Base-by-base conservation (phyloP, 2,329 filamentous ascomycete species). In the Ceratocystis papillata region DNA sequence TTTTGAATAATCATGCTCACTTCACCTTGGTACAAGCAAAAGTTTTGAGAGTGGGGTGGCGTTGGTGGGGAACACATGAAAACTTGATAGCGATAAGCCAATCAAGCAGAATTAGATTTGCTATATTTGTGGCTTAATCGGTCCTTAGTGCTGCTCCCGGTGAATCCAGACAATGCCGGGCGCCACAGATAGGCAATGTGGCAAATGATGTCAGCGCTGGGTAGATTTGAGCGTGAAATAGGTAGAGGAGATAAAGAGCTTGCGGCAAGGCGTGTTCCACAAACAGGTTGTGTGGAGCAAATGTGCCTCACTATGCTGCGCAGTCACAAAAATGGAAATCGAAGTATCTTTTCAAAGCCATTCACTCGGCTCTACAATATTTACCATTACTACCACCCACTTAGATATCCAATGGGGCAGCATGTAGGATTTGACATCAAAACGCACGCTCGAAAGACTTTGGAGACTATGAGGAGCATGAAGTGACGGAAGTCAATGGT, bases 21-120 rank as follows among this genome's bases (percentile, higher is more conserved):
- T 64, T 64, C 37, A 15, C 37, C 37, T 15, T 15, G 37, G 10
- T 41, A 41, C 37, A 15, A 20, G 28, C 17, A 20, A 67, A 65
- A 67, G 57, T 67, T 65, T 67, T 67, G 66, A 60, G 61, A 57
- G 63, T 65, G 63, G 66, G 63, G 66, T 67, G 63, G 48, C 48
- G 60, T 33, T 63, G 64, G 60, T 64, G 66, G 60, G 66, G 45
- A 44, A 28, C 25, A 10, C 45, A 60, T 63, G 48, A 62, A 65
- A 62, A 67, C 55, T 65, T 61, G 61, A 62, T 57, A 67, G 41
- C 20, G 63, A 67, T 65, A 65, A 63, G 63, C 66, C 63, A 65
- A 67, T 67, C 63, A 67, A 46, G 50, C n/a, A 63, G n/a, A 63
- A 12, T 12, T 53, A 63, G 48, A 62, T 57, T 41, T 41, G 37